Conservation (phyloP, 257 asterid species). For the Hygrophila difformis region DNA sequence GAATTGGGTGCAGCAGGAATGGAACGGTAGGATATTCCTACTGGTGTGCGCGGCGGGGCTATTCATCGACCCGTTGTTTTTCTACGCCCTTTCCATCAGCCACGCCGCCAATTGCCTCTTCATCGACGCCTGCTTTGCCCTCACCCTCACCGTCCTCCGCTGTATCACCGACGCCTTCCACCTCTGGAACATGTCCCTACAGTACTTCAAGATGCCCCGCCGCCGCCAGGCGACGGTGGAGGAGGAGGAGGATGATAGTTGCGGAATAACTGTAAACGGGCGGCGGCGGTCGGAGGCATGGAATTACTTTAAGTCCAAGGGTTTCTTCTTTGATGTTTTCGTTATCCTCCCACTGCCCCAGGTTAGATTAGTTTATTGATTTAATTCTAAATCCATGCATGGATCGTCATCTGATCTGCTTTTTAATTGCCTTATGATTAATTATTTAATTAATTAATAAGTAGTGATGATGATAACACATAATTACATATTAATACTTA, state of each 20-base stretch:
- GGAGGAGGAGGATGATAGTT: too few species aligned
- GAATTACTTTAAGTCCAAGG: conserved; percentile 41
- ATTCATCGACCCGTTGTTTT: conserved; percentile 77
- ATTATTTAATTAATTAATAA: too few species aligned
- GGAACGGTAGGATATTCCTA: conserved; percentile 84
- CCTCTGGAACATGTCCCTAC: conserved; percentile 76
- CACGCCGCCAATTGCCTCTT: conserved; percentile 77
- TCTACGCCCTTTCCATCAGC: conserved; percentile 74
- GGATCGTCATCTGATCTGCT: too few species aligned
- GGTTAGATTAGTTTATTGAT: conserved; percentile 26
- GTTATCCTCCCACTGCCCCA: conserved; percentile 93
- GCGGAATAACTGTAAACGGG: too few species aligned
- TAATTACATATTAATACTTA: too few species aligned
- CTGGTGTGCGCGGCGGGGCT: conserved; percentile 63
- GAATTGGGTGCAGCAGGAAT: conserved; percentile 52
- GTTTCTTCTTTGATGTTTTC: conserved; percentile 71
- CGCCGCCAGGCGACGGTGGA: conserved; percentile 3
- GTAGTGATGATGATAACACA: too few species aligned
- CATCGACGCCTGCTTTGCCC: conserved; percentile 87
- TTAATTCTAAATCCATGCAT: too few species aligned
- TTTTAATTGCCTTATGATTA: too few species aligned
- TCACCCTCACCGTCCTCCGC: conserved; percentile 72
- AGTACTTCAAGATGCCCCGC: conserved; percentile 33
- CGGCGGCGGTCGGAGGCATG: conserved; percentile 10
- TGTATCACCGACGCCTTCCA: conserved; percentile 84